Percentiles rank a stretch among this genome's conserved stretches.
Evolutionary conservation across 1,139 yeast genomes (phyloP).

Genomic region (Protomyces inundatus): DNA sequence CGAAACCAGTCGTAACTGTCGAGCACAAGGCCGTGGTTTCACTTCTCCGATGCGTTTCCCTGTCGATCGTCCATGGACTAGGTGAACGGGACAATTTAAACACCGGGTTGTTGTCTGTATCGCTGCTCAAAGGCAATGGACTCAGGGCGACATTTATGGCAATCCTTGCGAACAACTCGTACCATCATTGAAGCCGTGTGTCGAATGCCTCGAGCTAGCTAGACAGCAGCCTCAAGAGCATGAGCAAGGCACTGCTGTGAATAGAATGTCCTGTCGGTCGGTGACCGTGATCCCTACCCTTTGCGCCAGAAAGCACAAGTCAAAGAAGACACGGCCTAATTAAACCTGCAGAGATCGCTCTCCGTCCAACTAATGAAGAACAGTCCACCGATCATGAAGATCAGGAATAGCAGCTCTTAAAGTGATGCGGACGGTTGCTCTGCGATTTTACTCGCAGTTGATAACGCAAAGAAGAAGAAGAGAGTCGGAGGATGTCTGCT

Average conservation of each 20-base stretch:
- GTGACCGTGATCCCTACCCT: not conserved
- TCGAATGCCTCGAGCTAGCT: no score
- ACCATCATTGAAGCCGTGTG: no score
- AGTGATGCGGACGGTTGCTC: slow-evolving; percentile 1
- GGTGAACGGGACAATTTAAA: slow-evolving; percentile 26
- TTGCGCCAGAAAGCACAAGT: not conserved
- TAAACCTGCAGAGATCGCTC: not conserved
- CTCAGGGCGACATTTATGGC: no score
- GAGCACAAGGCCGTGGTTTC: not conserved
- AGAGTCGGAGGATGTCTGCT: no score
- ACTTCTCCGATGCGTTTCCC: slow-evolving; percentile 25
- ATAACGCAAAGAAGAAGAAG: not conserved
- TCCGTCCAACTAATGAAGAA: slow-evolving; percentile 1
- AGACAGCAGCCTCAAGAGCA: no score
- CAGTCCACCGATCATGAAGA: not conserved
- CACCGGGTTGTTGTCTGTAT: not conserved
- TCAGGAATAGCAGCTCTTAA: not conserved
- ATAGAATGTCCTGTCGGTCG: not conserved
- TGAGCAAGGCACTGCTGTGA: not conserved
- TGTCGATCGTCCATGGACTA: slow-evolving; percentile 20
- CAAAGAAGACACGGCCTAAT: not conserved
- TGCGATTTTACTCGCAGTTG: not conserved
- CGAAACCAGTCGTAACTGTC: not conserved
- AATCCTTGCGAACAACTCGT: no score
- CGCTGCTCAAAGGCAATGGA: no score